Evolutionary conservation across 2,329 filamentous ascomycete genomes (phyloP), one percentile per base, ranked within the genome.

Genomic region (Ilyonectria sp.): DNA sequence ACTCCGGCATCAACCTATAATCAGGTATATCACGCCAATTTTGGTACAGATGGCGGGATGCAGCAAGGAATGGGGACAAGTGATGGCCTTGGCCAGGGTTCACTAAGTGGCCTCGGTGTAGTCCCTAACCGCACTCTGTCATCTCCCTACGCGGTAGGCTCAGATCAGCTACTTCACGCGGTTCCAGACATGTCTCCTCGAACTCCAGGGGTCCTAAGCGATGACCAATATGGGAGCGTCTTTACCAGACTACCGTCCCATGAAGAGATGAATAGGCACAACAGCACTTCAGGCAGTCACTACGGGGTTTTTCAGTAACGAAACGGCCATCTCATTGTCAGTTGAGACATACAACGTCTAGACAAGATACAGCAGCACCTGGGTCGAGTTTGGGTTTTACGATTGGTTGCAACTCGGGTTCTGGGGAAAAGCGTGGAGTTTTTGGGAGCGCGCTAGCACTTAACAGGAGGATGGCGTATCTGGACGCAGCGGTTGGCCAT

Each of bases 351-450:
- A 31, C 29, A 46, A 63, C 31, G 31, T 26, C 19, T 10, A 35
- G 10, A 15, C 26, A 46, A 40, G 35, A 46, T 17, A 63, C 26
- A 63, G 23, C 40, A 49, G 21, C 53, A 63, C 50, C 40, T 53
- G 43, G 44, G 23, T 40, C 29, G 31, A 56, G 31, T 35, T 19
- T 56, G 17, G 60, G 43, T 19, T 55, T 56, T 31, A 13, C n/a
- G 29, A 47, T 47, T 35, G 60, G 44, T 35, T 63, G 31, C 33
- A 26, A 37, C 31, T 54, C 52, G 46, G 52, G 43, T 31, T 56
- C 40, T 54, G 55, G 43, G 60, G 46, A 56, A 55, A 44, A 54
- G 52, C 60, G 33, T 50, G 53, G 52, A 54, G 60, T 53, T 62
- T 53, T 62, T 55, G 60, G 23, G 40, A 29, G 43, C 19, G 43